These are phyloP conservation scores for Ambrosia artemisiifolia DNA, from an alignment of 129 eudicot species.

Conservation along the genomic window DNA sequence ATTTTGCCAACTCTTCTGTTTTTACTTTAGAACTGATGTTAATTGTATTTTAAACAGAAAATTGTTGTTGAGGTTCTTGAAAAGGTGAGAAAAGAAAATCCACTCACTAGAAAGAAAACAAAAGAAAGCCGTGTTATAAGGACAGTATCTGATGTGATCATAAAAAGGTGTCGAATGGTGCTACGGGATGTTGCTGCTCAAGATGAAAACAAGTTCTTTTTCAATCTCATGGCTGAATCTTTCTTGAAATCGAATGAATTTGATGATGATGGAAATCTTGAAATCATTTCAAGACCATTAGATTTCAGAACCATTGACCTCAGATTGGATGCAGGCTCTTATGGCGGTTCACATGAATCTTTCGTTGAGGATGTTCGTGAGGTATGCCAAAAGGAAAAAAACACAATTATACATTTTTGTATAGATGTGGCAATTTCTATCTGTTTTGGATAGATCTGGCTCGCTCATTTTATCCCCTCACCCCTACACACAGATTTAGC, in stretches of 20 bases:
- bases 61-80: conserved; percentile 68
- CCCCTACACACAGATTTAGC: background rate
- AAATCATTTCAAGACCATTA: conserved; percentile 74
- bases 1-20: too few species aligned
- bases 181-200: conserved; percentile 68
- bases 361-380: conserved; percentile 88
- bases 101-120: conserved; percentile 55
- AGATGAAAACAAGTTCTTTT: conserved; percentile 68
- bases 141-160: conserved; percentile 53
- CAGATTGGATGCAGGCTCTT: conserved; percentile 77
- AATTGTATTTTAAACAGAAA: conserved; percentile 47
- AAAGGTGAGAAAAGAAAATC: conserved; percentile 41
- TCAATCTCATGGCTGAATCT: conserved; percentile 67
- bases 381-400: conserved; percentile 44
- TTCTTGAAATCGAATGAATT: conserved; percentile 50
- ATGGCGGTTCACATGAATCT: conserved; percentile 80
- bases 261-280: conserved; percentile 67
- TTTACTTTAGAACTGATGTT: conserved; percentile 5
- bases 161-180: conserved; percentile 79
- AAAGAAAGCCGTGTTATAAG: conserved; percentile 43
- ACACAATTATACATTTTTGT: background rate
- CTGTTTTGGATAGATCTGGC: background rate
- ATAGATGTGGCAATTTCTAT: conserved; percentile 3
- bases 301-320: conserved; percentile 92
- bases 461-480: background rate